Evolutionary conservation across 805 yeast genomes (phyloP), one percentile per base, ranked within the genome.

Genomic region (Brettanomyces naardenensis): DNA sequence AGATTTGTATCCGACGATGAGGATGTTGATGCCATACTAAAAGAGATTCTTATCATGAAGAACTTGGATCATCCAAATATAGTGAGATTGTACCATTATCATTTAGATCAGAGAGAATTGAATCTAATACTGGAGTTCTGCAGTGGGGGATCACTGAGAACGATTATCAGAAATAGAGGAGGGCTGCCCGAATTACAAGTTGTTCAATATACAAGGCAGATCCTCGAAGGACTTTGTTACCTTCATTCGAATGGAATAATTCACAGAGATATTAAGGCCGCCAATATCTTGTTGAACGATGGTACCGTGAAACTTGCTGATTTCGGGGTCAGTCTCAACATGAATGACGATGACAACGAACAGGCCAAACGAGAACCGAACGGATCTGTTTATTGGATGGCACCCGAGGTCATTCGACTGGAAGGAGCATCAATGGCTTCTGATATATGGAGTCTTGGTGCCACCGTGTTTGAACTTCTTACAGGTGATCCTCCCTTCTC

Each of bases 351-450:
- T 52, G 25, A 62, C 47, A 44, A 52, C 58, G 13, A 59, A 55
- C 44, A 53, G 40, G 41, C 45, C 38, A 42, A 44, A 49, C 57
- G 52, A 35, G 67, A 70, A 2, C 77, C 75, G 6, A 74, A 71
- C 13, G 98, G 98, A 2, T 87, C 97, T 0, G 95, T 97, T 0
- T 84, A 90, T 54, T 92, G 97, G 97, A 89, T 92, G 96, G 97
- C 98, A 0, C 98, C 98, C 0, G 98, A 92, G 54, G 78, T 94
- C 2, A 83, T 92, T 4, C 67, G 80, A 30, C 78, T 87, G 48
- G 84, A 81, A 51, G 95, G 94, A 3, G 82, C 90, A 2, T 80
- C 94, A 7, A 76, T 90, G 0, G 82, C 94, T 2, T 85, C 95
- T 3, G 98, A 92, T 61, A 75, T 84, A 21, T 84, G 92, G 97